Evolutionary conservation across 352 stramenopile genomes (phyloP).

Genomic region (Pythium aquatile): DNA sequence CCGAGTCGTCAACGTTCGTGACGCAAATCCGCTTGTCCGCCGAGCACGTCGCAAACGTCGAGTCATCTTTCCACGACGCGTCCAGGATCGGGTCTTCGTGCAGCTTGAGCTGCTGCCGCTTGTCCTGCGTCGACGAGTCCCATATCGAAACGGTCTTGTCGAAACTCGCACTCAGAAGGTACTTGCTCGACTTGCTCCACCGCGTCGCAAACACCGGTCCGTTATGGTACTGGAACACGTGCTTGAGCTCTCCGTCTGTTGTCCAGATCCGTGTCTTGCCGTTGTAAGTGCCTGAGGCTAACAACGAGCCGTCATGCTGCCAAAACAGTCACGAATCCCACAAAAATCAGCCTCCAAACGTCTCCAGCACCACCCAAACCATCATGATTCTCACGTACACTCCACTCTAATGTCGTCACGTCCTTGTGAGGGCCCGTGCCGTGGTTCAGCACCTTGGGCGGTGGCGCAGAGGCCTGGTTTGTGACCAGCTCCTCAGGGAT

Average conservation of each 20-base stretch:
- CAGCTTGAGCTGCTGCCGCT: slow-evolving; percentile 93
- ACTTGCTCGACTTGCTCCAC: slow-evolving; percentile 78
- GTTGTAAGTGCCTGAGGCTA: slow-evolving; percentile 96
- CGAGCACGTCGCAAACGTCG: slow-evolving; percentile 94
- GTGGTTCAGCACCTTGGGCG: slow-evolving; percentile 67
- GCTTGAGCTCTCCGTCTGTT: slow-evolving; percentile 73
- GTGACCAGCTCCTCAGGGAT: slow-evolving; percentile 69
- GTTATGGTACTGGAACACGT: slow-evolving; percentile 83
- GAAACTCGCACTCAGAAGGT: slow-evolving; percentile 77
- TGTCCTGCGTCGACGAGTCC: slow-evolving; percentile 87
- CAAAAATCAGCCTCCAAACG: slow-evolving; percentile 22
- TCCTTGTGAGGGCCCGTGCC: slow-evolving; percentile 94
- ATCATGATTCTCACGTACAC: slow-evolving; percentile 49
- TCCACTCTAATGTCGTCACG: slow-evolving; percentile 98
- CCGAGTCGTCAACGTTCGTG: slow-evolving; percentile 77
- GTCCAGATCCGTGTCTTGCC: slow-evolving; percentile 87
- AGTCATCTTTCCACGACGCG: slow-evolving; percentile 93
- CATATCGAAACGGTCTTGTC: slow-evolving; percentile 87
- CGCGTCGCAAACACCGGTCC: slow-evolving; percentile 82
- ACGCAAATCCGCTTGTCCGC: slow-evolving; percentile 93
- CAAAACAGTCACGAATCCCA: slow-evolving; percentile 15
- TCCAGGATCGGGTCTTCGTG: slow-evolving; percentile 89
- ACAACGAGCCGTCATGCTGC: slow-evolving; percentile 83
- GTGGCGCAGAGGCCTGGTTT: slow-evolving; percentile 33
- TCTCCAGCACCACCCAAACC: not conserved